Evolutionary conservation across 2,329 filamentous ascomycete genomes (phyloP), one percentile per base, ranked within the genome.

Genomic region (Fusarium praegraminearum): DNA sequence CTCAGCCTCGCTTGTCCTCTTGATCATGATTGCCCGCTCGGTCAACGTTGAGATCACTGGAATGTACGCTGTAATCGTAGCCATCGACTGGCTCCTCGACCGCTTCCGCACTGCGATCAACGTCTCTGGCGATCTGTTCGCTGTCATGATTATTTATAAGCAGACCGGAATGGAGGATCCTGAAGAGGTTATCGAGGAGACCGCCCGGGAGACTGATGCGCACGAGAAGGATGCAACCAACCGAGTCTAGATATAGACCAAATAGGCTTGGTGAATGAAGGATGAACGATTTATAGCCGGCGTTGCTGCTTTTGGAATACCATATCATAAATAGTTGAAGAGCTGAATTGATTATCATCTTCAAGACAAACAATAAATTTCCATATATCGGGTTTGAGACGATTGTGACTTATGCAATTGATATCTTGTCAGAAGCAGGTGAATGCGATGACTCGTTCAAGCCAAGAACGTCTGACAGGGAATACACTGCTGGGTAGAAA

Each of bases 41-140:
- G 78, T 86, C 54, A 78, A 81, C 16, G 79, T 86, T 1, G 78
- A 79, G 2, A 73, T 85, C 35, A 85, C 82, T 0, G 81, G 78
- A 20, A 85, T 85, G 83, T 86, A 83, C 66, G 84, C 81, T 24
- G 83, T 86, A 41, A 83, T 86, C 16, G 81, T 86, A 4, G 84
- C 84, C 26, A 86, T 86, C 45, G 84, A 86, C 66, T 87, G 84
- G 85, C 82, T 87, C 74, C 77, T 86, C n/a, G 85, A 87, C 75
- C 82, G 85, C 30, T 87, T 87, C 80, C 79, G 85, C 16, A 87
- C 85, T 0, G 80, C 82, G 5, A 72, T 82, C 56, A 87, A 87
- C 63, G 84, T 87, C 44, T 82, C 79, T 36, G 83, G 83, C n/a
- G 85, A 87, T 72, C 64, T 85, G 2, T 86, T 81, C 10, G 76